These are phyloP conservation scores for Trichoderma pleuroti DNA, from an alignment of 2,329 filamentous ascomycete species.

Conservation along the genomic window DNA sequence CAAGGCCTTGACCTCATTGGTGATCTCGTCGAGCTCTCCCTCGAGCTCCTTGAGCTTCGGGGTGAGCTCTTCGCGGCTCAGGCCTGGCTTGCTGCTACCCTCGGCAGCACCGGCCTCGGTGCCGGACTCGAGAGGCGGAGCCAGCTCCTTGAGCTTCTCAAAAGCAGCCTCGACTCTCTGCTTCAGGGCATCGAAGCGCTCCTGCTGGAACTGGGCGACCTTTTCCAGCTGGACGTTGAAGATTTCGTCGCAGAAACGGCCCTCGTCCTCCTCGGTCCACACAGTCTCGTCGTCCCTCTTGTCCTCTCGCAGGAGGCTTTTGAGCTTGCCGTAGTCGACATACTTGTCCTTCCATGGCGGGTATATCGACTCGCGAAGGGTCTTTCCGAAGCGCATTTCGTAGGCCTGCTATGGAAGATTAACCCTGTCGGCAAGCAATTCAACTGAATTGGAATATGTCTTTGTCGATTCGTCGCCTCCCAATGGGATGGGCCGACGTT, in stretches of 20 bases:
- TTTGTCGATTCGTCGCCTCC: background rate
- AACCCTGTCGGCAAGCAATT: background rate
- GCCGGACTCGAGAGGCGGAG: constrained; percentile 41
- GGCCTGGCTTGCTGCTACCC: constrained; percentile 28
- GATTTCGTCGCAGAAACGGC: constrained; percentile 88
- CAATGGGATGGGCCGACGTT: background rate
- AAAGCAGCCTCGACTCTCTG: constrained; percentile 54
- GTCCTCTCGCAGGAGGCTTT: constrained; percentile 80
- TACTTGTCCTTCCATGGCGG: constrained; percentile 89
- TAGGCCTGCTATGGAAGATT: background rate
- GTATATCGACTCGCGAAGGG: constrained; percentile 75
- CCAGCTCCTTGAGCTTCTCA: constrained; percentile 75
- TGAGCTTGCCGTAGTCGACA: constrained; percentile 93
- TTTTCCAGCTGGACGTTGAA: constrained; percentile 94
- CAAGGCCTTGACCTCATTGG: constrained; percentile 85
- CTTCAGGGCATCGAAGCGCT: constrained; percentile 61
- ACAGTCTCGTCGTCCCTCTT: constrained; percentile 56
- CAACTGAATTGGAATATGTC: background rate
- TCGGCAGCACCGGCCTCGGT: constrained; percentile 35
- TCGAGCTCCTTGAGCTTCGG: constrained; percentile 66
- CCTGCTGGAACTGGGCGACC: constrained; percentile 82
- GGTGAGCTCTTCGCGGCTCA: constrained; percentile 48
- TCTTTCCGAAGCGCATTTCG: constrained; percentile 91
- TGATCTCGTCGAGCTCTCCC: constrained; percentile 79
- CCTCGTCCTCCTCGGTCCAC: constrained; percentile 95